Base-by-base conservation (phyloP, 805 yeast genomes). In the Candida vaughaniae region DNA sequence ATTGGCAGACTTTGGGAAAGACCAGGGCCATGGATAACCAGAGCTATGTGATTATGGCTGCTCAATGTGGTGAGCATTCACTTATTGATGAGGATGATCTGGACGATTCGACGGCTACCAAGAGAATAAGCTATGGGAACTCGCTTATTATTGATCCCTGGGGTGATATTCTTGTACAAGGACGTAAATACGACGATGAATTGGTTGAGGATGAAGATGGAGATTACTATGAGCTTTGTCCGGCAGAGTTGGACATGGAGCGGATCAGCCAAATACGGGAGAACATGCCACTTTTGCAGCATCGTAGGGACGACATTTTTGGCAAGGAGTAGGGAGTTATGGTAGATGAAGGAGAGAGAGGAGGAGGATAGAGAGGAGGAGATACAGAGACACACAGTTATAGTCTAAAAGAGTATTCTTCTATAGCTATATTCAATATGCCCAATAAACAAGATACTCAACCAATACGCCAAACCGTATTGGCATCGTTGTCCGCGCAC, bases 1-100 rank as follows among this genome's bases (percentile, higher is more conserved):
- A 91, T 53, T 91, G 97, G 95, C 79, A 79, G 36, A 58, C 77
- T 1, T 66, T 91, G 35, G 96, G 87, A 1, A 69, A 78, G 18
- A 83, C 95, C 0, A 67, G 97, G 32, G 98, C 98, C 3, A 74
- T 91, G 9, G 96, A 90, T 54, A 75, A 91, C 1, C 98, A 93
- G 60, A 70, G 84, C 42, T 93, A 75, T 56, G 95, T 90, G 5
- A 66, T 91, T 3, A 77, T 89, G 84, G 90, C 97, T 2, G 95
- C 93, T 0, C 96, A 88, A 54, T 77, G 80, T 38, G 97, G 97
- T 2, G 60, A 62, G 27, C 96, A 89, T 55, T 78, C 80, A 40
- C 69, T 77, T 0, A 67, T 71, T 0, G 76, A 66, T 31, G 31
- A 40, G 16, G 64, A 58, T 6, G 65, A 61, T 12, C 47, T 47